Evolutionary conservation across 2,329 filamentous ascomycete genomes (phyloP), one percentile per base, ranked within the genome.

Genomic region (Fusarium sp.): DNA sequence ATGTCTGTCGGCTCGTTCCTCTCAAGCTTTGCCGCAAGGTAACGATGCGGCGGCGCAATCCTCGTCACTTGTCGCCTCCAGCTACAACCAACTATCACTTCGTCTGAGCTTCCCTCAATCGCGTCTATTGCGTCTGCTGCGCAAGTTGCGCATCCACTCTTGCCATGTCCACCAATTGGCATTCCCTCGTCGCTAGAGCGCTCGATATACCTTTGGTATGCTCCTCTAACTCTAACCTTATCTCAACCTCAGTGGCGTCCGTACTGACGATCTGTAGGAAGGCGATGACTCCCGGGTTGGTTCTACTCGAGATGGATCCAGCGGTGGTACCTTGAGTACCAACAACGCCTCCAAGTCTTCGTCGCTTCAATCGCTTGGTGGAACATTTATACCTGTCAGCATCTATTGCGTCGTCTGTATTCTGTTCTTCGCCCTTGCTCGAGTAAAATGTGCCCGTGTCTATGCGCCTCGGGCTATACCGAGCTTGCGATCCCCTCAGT

Each of bases 401-500:
- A 74, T 88, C 58, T 87, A 86, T 73, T 79, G 85, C 8, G 78
- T 74, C 42, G 67, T 88, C 18, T 88, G 86, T 63, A 57, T 88
- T 37, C 34, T 81, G 64, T 77, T 86, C 55, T 89, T 89, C 70
- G 70, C 84, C 52, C 45, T 81, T 12, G 73, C 86, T 46, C 83
- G 88, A 16, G 81, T 79, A n/a, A 82, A 79, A 52, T 81, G 79
- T 49, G 79, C 78, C 30, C 83, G 87, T 31, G 86, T 89, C 14
- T 90, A 89, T 75, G 79, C 85, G 0, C 86, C 88, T 5, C 81
- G 87, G 57, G 81, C 83, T 2, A 79, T 88, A 42, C 72, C 84
- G 4, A 80, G 83, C 18, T 75, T 90, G 65, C 82, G 84, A 16
- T 79, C 84, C 7, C 79, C 80, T 53, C 73, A 81, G 80, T 81